Conservation (phyloP, 129 eudicot species). For the Tanacetum coccineum region DNA sequence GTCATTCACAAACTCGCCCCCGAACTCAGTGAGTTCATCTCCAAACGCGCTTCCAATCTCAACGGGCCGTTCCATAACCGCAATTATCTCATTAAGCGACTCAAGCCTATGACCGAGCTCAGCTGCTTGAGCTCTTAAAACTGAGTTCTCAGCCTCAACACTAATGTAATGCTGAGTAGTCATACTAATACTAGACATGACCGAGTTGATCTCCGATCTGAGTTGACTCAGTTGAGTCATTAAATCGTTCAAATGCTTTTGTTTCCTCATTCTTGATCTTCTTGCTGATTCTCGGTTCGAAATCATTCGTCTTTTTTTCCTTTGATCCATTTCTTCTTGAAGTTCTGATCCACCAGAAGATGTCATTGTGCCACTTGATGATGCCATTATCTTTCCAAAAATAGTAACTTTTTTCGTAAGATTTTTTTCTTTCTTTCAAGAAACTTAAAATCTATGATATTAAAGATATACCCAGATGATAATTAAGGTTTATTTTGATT, state of each 20-base stretch:
- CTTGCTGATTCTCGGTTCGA: slow-evolving; percentile 93
- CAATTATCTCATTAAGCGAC: slow-evolving; percentile 54
- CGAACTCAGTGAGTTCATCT: slow-evolving; percentile 23
- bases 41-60: slow-evolving; percentile 15
- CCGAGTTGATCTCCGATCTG: slow-evolving; percentile 50
- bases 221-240: slow-evolving; percentile 58
- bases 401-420: neutral
- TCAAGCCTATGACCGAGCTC: slow-evolving; percentile 72
- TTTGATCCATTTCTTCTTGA: slow-evolving; percentile 50
- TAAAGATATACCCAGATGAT: slow-evolving; percentile 33
- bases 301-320: slow-evolving; percentile 72
- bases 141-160: slow-evolving; percentile 72
- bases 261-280: slow-evolving; percentile 77
- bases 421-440: neutral
- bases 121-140: slow-evolving; percentile 61
- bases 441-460: neutral
- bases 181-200: slow-evolving; percentile 36
- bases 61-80: slow-evolving; percentile 24
- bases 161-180: slow-evolving; percentile 47
- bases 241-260: slow-evolving; percentile 72
- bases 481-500: slow-evolving; percentile 1
- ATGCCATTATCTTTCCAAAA: slow-evolving; percentile 38
- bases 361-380: slow-evolving; percentile 51
- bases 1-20: slow-evolving; percentile 35
- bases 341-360: slow-evolving; percentile 54